Base-by-base conservation (phyloP, 805 yeast species). In the Yarrowia sp. region DNA sequence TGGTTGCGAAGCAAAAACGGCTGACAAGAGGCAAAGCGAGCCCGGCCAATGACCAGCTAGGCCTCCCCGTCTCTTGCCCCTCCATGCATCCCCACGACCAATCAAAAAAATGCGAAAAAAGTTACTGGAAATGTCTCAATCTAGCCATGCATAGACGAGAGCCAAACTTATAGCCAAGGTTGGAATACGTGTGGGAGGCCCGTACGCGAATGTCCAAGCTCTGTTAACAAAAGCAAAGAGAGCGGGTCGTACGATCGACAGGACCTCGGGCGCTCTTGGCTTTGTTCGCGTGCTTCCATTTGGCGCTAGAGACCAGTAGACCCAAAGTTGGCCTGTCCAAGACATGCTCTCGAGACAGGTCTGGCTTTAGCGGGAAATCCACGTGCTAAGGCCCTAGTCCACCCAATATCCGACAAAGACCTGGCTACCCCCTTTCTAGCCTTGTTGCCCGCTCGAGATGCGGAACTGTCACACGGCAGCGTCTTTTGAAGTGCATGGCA, bases 341-440 rank as follows among this genome's bases (percentile, higher is more conserved):
- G 35, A 44, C 49, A 25, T 44, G 49, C 51, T 44, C 35, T 44
- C 22, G 35, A 41, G 51, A 44, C 51, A 27, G 24, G 31, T 39
- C 27, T 39, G 12, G 13, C 14, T 41, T 41, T 41, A 24, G 47
- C 9, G 31, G 14, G 14, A 22, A 19, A n/a, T 39, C 5, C 31
- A 41, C 19, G 5, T 27, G 16, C 46, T 41, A 41, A 41, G 47
- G 19, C 6, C 4, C 12, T 16, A 16, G 21, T 9, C 21, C 27
- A 14, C 14, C 22, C 27, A 29, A 29, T 29, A 18, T 5, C 25
- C 51, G 51, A 27, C 35, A 27, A 27, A n/a, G 33, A 10, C 33
- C 22, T 2, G 14, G 18, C 21, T 24, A n/a, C n/a, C 47, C 24
- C 19, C 32, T 42, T 14, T 19, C 21, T 42, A 12, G 32, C n/a